A percentile compares a stretch with the other conserved stretches of the same genome.
phyloP scores from a whole-genome alignment of 805 yeast species.

The Candida pseudoglaebosa region DNA sequence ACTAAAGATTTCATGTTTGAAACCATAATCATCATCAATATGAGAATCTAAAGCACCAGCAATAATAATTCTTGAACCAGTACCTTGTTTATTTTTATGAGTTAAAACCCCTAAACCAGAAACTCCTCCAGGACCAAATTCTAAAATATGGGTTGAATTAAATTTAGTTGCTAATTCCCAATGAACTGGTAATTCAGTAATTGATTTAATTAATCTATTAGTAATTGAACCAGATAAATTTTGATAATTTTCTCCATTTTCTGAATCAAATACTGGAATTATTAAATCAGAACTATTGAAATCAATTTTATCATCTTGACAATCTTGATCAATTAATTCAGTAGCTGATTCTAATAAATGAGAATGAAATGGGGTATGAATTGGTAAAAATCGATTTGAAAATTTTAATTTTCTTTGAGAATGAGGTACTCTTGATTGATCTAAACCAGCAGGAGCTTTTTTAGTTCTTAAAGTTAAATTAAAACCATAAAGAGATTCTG shows the following conservation, averaged over 20 bases:
- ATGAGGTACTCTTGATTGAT: conserved; percentile 91
- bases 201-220: conserved; percentile 72
- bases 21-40: conserved; percentile 83
- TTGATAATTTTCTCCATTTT: conserved; percentile 76
- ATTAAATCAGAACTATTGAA: conserved; percentile 53
- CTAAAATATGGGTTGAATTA: conserved; percentile 81
- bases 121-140: conserved; percentile 98
- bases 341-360: conserved; percentile 75
- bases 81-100: conserved; percentile 97
- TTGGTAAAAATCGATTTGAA: conserved; percentile 90
- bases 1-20: conserved; percentile 92
- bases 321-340: conserved; percentile 61
- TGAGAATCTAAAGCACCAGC: conserved; percentile 81
- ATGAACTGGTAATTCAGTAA: conserved; percentile 84
- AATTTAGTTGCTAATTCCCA: conserved; percentile 92
- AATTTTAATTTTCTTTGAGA: conserved; percentile 92
- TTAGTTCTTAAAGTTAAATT: conserved; percentile 88
- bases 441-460: conserved; percentile 90
- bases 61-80: conserved; percentile 90
- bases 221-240: conserved; percentile 49
- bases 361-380: conserved; percentile 96
- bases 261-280: conserved; percentile 92
- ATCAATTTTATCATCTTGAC: conserved; percentile 51
- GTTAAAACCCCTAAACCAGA: conserved; percentile 96
- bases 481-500: conserved; percentile 94